Evolutionary conservation across 306 rosid species (phyloP), one percentile per base, ranked within the genome.

Genomic region (Pyrus pyrifolia): DNA sequence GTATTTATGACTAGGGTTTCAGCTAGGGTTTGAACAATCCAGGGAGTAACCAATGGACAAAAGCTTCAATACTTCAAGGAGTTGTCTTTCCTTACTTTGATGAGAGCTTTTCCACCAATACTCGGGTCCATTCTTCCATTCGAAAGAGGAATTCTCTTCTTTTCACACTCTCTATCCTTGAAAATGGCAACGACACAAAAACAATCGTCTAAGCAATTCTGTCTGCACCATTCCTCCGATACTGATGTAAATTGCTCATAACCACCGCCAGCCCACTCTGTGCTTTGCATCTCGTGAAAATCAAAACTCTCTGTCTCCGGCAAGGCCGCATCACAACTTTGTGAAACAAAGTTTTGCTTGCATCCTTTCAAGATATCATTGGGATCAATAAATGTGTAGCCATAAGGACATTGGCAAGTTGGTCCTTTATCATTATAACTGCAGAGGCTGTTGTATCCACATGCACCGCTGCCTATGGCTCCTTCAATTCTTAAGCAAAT

Each of bases 401-500:
- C 59, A 0, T 71, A 0, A 9, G 87, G 80, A 42, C 71, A 82
- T 3, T 0, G 49, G 62, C 83, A 82, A 27, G 2, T 46, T 11
- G 80, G 81, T 62, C 75, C 68, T 33, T 11, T 75, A 55, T 55
- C 17, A 63, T 74, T 68, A 49, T 59, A 65, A 6, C 29, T 69
- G n/a, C 83, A 80, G 4, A 74, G 38, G 57, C 80, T 70, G 57
- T 80, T 80, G 51, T 69, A 80, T 42, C 89, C 89, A 31, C 87
- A 83, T 12, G 72, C 87, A 44, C 89, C 87, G 64, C 83, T 40
- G 61, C 78, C 87, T 2, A 4, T 4, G 2, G 11, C 38, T 14
- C 1, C 62, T 15, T 0, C 0, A 49, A 81, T 14, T 1, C 53
- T 23, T 18, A 11, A 0, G 38, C 89, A 86, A 5, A 86, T 83